Evolutionary conservation across 305 asterid species (phyloP), one percentile per base, ranked within the genome.

Genomic region (Fraxinus xanthoxyloides): DNA sequence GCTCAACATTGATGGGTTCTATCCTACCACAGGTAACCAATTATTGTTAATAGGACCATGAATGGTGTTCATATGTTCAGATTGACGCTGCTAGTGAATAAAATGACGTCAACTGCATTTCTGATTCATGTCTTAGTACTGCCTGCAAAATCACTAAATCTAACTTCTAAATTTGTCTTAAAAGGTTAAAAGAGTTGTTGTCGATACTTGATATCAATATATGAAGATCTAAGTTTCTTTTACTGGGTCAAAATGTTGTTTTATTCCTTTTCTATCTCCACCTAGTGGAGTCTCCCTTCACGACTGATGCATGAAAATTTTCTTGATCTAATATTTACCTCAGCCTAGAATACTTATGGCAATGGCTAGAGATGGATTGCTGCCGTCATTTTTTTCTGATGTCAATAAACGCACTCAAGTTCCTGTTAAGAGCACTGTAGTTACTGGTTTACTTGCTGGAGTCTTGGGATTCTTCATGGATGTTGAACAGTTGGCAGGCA

Each of bases 311-410:
- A 7, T 67, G 36, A 81, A 80, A 30, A 28, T 76, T 15, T 19
- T 48, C 35, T 51, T 76, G 12, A 12, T 79, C 80, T 61, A 83
- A 2, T 81, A 28, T 74, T 32, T 80, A 77, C 84, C 76, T 77
- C 92, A 95, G 99, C 98, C 98, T 13, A 90, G 99, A 24, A 92
- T 95, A 84, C 89, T 95, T 72, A 94, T 95, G 99, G 98, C 98
- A 77, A 95, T 95, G 99, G 97, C 98, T 35, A 89, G 99, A 87
- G 98, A 95, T 80, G 99, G 99, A 72, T 86, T 95, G 91, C 92
- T 95, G 76, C 99, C 99, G 12, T 83, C 98, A 30, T 93, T 95
- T 82, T 95, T 95, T 67, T 93, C 95, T 0, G 98, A 93, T 30
- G 92, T 95, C 61, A 85, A 83, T 81, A 89, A 87, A 84, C 86